Percentiles rank a stretch among this genome's conserved stretches.
Conservation (phyloP, 441 rosid genomes). For the Hura crepitans region DNA sequence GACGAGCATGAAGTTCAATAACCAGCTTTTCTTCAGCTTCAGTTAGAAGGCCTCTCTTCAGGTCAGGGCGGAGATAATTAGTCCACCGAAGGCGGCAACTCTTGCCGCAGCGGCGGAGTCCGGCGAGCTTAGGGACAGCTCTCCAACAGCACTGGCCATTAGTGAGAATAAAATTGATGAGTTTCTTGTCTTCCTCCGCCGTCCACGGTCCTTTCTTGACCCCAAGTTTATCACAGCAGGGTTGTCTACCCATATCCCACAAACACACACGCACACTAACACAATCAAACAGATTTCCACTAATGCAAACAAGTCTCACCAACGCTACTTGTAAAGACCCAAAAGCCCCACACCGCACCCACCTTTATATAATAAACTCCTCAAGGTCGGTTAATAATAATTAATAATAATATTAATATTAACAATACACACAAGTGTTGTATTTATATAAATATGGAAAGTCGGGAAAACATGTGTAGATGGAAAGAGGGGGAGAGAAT, state of each 20-base stretch:
- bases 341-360: slow-evolving; percentile 45
- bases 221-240: slow-evolving; percentile 95
- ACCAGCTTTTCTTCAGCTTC: slow-evolving; percentile 81
- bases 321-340: slow-evolving; percentile 35
- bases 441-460: not conserved
- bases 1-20: slow-evolving; percentile 89
- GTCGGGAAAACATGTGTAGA: not conserved
- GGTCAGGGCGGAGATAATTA: slow-evolving; percentile 85
- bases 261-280: not conserved
- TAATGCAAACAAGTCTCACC: slow-evolving; percentile 23
- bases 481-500: slow-evolving; percentile 26
- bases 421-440: not conserved
- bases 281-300: not conserved
- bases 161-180: slow-evolving; percentile 84
- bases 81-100: slow-evolving; percentile 96
- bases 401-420: too few relatives aligned
- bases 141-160: slow-evolving; percentile 98
- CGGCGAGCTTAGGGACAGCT: slow-evolving; percentile 93
- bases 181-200: slow-evolving; percentile 92
- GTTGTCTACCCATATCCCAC: slow-evolving; percentile 73
- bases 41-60: slow-evolving; percentile 90
- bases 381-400: slow-evolving; percentile 10
- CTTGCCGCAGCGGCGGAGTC: slow-evolving; percentile 87
- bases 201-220: slow-evolving; percentile 99
- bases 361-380: slow-evolving; percentile 44